phyloP scores from a whole-genome alignment of 768 basidiomycete species.

The Austroboletus festivus region DNA sequence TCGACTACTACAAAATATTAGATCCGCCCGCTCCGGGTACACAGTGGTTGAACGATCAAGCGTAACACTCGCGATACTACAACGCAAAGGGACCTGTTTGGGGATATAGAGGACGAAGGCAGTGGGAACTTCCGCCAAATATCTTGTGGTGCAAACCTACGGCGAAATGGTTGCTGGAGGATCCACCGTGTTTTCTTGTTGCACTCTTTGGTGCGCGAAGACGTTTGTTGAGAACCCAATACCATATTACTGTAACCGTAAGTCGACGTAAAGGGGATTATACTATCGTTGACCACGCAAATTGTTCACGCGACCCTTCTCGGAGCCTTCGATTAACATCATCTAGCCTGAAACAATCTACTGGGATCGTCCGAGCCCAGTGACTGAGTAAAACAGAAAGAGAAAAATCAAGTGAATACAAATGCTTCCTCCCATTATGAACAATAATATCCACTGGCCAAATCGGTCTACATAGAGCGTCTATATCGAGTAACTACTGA shows the following conservation, averaged over 20 bases:
- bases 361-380: neutral
- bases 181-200: neutral
- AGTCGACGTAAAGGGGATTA: neutral
- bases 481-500: constrained; percentile 21
- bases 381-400: neutral
- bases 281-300: constrained; percentile 17
- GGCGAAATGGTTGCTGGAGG: constrained; percentile 4
- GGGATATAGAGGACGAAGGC: neutral
- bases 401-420: constrained; percentile 1
- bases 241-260: no score
- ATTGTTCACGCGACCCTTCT: constrained; percentile 38
- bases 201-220: no score
- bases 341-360: constrained; percentile 53
- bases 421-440: no score
- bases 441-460: neutral
- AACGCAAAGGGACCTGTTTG: neutral
- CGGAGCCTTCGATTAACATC: constrained; percentile 8
- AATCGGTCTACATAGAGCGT: constrained; percentile 11
- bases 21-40: neutral
- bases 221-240: no score
- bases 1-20: neutral
- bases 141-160: constrained; percentile 10
- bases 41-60: neutral
- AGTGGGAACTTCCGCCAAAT: neutral
- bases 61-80: neutral